These are phyloP conservation scores for Amorphotheca resinae DNA, from an alignment of 495 filamentous ascomycete species.

Conservation along the genomic window DNA sequence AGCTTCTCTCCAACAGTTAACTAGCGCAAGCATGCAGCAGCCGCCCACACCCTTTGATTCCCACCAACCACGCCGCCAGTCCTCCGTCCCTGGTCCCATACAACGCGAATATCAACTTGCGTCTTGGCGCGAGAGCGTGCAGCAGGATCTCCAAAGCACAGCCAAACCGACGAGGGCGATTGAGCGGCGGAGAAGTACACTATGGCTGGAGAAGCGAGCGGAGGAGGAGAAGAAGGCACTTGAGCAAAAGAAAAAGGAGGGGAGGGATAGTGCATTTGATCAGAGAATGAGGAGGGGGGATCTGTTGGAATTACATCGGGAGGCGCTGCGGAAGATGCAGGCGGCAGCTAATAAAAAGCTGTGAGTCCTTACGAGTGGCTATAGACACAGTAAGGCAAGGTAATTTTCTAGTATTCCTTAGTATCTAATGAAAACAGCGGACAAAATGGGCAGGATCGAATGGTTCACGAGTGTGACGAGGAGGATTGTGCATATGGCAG, in stretches of 20 bases:
- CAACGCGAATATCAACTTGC: conserved; percentile 51
- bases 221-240: conserved; percentile 32
- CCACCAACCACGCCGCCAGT: conserved; percentile 41
- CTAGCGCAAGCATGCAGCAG: no score
- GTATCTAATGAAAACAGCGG: background rate
- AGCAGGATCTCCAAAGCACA: conserved; percentile 40
- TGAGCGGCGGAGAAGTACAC: conserved; percentile 30
- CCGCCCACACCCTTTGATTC: conserved; percentile 35
- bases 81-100: conserved; percentile 25
- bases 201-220: conserved; percentile 33
- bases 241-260: conserved; percentile 31
- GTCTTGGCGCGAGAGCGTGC: conserved; percentile 63
- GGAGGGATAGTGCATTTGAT: conserved; percentile 46
- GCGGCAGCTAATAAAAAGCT: conserved; percentile 42
- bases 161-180: conserved; percentile 25
- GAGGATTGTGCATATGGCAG: background rate
- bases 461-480: background rate
- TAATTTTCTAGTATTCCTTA: no score
- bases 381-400: background rate
- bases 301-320: conserved; percentile 65
- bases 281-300: conserved; percentile 64
- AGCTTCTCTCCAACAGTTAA: conserved; percentile 26
- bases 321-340: conserved; percentile 78
- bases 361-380: background rate
- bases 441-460: background rate